Base-by-base conservation (phyloP, 768 basidiomycete species). In the Suillus hirtellus region DNA sequence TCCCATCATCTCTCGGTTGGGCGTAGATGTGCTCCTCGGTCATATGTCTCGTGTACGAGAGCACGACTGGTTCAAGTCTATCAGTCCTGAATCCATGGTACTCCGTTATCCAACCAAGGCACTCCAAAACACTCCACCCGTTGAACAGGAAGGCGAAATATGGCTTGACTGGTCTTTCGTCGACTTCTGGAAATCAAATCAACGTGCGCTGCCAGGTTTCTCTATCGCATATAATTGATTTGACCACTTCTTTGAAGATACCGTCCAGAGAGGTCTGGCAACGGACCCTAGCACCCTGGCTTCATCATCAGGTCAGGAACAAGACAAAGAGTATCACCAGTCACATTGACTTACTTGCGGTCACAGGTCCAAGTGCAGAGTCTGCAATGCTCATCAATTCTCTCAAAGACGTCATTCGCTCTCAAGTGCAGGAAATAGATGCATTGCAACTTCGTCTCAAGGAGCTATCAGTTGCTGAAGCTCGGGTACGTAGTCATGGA, bases 151-250 rank as follows among this genome's bases (percentile, higher is more conserved):
- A 70, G 92, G 87, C 34, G 94, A 95, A 76, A 82, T 97, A 44
- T 99, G 97, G 97, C 92, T 99, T 71, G 96, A 99, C 74, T 99
- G 96, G 94, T 85, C 89, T 0, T 99, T 99, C 76, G 87, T 97
- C 7, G 97, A 99, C 75, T 99, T 98, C 75, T 96, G 94, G 91
- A 99, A 99, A 79, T 95, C 93, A 53, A 96, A 96, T 71, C 97
- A 95, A 71, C 93, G 96, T 96, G 69, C 17, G 61, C 54, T 50
- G 4, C 17, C 40, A n/a, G 37, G 19, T 50, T 27, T 54, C 46
- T 35, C 50, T 31, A 46, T 63, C 17, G 37, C 12, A 53, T 12
- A n/a, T 34, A 42, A 17, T 38, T 42, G 19, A n/a, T 37, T 27
- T 63, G 4, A 63, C 59, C 11, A 55, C 3, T 58, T 65, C 21